phyloP scores from a whole-genome alignment of 306 rosid genomes.

The Astragalus glycyphyllos region DNA sequence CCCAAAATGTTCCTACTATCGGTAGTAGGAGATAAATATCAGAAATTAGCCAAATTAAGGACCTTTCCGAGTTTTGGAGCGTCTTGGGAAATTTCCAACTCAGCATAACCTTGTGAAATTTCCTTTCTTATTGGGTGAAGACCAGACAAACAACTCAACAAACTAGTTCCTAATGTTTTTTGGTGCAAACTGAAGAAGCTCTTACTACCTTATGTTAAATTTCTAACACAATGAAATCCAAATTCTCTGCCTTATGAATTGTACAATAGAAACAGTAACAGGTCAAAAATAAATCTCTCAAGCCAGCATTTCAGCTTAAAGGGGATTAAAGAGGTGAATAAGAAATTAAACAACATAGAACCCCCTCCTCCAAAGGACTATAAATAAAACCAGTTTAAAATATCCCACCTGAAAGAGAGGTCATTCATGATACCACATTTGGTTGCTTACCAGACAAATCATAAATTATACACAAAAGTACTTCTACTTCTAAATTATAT shows the following conservation, averaged over 20 bases:
- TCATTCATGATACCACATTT: constrained; percentile 16
- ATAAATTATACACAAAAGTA: constrained; percentile 30
- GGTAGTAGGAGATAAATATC: too few species aligned
- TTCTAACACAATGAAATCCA: background rate
- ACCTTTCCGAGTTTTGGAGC: too few species aligned
- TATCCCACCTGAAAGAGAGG: constrained; percentile 34
- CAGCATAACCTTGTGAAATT: too few species aligned
- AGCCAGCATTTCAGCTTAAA: constrained; percentile 19
- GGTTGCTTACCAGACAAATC: constrained; percentile 28
- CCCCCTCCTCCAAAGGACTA: background rate
- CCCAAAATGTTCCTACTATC: too few species aligned
- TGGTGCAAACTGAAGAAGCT: constrained; percentile 1
- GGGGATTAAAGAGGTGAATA: background rate
- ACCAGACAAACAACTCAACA: too few species aligned
- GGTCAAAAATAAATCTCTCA: background rate
- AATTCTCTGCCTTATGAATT: too few species aligned
- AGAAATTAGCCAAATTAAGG: too few species aligned
- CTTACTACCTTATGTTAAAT: background rate
- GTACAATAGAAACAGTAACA: constrained; percentile 11
- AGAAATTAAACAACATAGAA: background rate
- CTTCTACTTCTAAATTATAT: constrained; percentile 5
- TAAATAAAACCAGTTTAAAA: constrained; percentile 14
- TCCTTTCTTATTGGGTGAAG: too few species aligned
- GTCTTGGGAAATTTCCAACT: too few species aligned
- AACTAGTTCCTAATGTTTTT: too few species aligned